A percentile compares a stretch with the other conserved stretches of the same genome.
phyloP scores from a whole-genome alignment of 495 filamentous ascomycete species.

The Haplographium delicatum region DNA sequence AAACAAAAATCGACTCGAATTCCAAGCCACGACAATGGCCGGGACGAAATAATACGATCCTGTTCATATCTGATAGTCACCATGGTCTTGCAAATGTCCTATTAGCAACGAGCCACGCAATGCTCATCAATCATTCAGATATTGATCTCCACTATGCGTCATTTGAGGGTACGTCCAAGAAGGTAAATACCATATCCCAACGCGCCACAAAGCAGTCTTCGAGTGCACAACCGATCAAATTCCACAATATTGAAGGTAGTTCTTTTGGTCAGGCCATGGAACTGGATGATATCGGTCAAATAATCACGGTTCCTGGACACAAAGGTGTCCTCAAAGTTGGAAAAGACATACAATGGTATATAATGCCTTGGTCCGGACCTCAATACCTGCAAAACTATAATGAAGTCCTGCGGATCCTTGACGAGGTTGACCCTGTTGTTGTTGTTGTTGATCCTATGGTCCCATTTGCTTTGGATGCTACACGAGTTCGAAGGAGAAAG shows the following conservation, averaged over 20 bases:
- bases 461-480: not conserved
- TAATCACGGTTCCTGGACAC: constrained; percentile 14
- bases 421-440: not conserved
- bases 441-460: not conserved
- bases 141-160: constrained; percentile 9
- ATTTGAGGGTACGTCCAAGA: not conserved
- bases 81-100: constrained; percentile 25
- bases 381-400: not conserved
- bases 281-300: too few species aligned
- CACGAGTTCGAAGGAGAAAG: not conserved
- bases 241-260: too few species aligned
- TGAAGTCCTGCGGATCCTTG: not conserved
- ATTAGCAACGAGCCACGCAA: constrained; percentile 19
- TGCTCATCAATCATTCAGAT: constrained; percentile 20
- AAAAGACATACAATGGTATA: too few species aligned
- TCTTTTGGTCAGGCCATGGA: too few species aligned
- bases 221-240: too few species aligned
- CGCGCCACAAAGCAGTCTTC: too few species aligned
- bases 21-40: not conserved
- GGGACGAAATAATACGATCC: constrained; percentile 1
- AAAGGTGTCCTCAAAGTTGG: not conserved
- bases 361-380: not conserved
- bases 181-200: not conserved
- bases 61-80: constrained; percentile 24
- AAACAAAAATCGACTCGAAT: not conserved